Base-by-base conservation (phyloP, 345 rosid species). In the Pistacia atlantica region DNA sequence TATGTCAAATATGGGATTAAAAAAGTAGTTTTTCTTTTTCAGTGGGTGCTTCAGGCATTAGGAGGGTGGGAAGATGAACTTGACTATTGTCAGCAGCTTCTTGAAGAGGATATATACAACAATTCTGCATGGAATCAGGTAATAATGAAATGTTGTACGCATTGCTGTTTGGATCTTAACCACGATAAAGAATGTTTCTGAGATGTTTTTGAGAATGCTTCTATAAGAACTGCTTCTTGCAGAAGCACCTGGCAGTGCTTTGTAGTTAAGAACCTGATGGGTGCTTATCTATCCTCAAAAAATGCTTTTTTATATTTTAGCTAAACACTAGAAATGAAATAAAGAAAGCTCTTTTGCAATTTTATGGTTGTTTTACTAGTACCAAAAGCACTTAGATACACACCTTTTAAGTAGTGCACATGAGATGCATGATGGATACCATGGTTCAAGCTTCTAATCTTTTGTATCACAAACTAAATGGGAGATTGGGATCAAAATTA, bases 71-170 rank as follows among this genome's bases (percentile, higher is more conserved):
- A 93, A 74, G 83, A 83, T 76, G 99, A 96, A 80, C 98, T 96
- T 51, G 81, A 89, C 73, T 93, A 91, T 75, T 93, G 97, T 71
- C 75, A 69, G 25, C 80, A 84, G 78, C 97, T 96, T 65, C 92
- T 92, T 62, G 80, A 91, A 83, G 92, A 87, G 77, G 98, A 96
- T 75, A 78, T 92, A 63, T 93, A 89, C 65, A 96, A 96, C 82
- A 92, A 93, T 85, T 96, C 97, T 59, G 98, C 97, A 2, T 93
- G 99, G 99, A 96, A 92, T 85, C 99, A 93, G 95, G 98, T 87
- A 86, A 35, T 61, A 31, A 77, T 75, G 18, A 4, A 25, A 17
- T 37, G 52, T 38, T 46, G 5, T 38, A 56, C 16, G 38, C 0
- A 28, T 22, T 67, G 70, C 54, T 73, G 1, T 37, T 46, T 55